Percentiles rank a stretch among this genome's conserved stretches.
phyloP scores from a whole-genome alignment of 129 eudicot genomes.

The Logfia minima region DNA sequence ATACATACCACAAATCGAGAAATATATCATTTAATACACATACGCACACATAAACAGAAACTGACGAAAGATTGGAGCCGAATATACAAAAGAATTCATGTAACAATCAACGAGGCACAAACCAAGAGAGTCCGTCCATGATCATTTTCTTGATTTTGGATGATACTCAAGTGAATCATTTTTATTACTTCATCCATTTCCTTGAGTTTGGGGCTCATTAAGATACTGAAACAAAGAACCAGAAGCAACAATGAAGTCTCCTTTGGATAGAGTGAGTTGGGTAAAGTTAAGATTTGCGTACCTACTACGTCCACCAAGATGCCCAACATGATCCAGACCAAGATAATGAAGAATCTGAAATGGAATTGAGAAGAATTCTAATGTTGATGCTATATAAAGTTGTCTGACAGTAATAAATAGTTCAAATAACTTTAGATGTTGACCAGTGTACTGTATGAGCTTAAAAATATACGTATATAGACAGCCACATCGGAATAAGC shows the following conservation, averaged over 20 bases:
- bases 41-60: not conserved
- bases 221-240: slow-evolving; percentile 49
- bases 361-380: slow-evolving; percentile 37
- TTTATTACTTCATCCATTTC: slow-evolving; percentile 93
- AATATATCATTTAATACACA: not conserved
- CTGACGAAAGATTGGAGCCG: slow-evolving; percentile 3
- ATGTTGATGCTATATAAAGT: slow-evolving; percentile 21
- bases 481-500: not conserved
- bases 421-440: slow-evolving; percentile 10
- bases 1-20: not conserved
- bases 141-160: slow-evolving; percentile 37
- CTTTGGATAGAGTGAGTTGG: not conserved
- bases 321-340: slow-evolving; percentile 98
- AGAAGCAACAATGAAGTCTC: slow-evolving; percentile 20
- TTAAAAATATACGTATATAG: slow-evolving; percentile 6
- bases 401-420: slow-evolving; percentile 26
- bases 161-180: slow-evolving; percentile 55
- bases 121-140: slow-evolving; percentile 79
- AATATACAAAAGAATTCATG: not conserved
- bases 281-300: slow-evolving; percentile 24
- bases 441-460: slow-evolving; percentile 6
- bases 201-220: slow-evolving; percentile 78
- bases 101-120: slow-evolving; percentile 42
- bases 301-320: slow-evolving; percentile 95
- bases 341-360: slow-evolving; percentile 96